phyloP scores from a whole-genome alignment of 1,284 basidiomycete species.

The Pisolithus thermaeus region DNA sequence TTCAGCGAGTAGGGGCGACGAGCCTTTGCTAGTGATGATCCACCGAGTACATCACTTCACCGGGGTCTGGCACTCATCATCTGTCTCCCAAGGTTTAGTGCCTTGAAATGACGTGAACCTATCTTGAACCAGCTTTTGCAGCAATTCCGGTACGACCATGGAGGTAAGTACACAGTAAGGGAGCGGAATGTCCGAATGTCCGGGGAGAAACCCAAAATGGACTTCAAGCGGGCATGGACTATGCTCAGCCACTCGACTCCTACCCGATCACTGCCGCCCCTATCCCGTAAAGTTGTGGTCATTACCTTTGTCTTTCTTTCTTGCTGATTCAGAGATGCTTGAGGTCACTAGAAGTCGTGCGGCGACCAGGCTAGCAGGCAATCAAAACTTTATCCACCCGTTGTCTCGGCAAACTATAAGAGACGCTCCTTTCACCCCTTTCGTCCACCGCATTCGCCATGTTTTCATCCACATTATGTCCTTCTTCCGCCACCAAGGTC shows the following conservation, averaged over 20 bases:
- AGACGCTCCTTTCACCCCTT: conserved; percentile 15
- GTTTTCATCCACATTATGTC: conserved; percentile 10
- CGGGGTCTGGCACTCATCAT: not conserved
- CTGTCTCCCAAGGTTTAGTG: not conserved
- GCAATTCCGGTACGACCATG: not conserved
- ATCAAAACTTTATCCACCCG: not conserved
- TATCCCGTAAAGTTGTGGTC: not conserved
- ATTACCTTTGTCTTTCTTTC: not conserved
- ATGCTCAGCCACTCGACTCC: not conserved
- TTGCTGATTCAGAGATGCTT: not conserved
- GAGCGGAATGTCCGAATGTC: conserved; percentile 1
- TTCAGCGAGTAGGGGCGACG: no score
- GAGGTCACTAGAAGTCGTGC: not conserved
- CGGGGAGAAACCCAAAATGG: not conserved
- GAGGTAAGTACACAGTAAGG: not conserved
- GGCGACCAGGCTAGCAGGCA: not conserved
- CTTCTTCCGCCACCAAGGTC: conserved; percentile 32
- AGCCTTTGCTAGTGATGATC: not conserved
- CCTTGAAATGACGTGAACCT: not conserved
- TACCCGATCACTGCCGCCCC: not conserved
- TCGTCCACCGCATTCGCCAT: conserved; percentile 14
- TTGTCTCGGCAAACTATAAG: not conserved
- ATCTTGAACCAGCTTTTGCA: not conserved
- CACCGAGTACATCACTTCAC: no score
- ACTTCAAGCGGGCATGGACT: not conserved